These are phyloP conservation scores for Cystobasidium tubakii DNA, from an alignment of 768 basidiomycete genomes.

Conservation along the genomic window DNA sequence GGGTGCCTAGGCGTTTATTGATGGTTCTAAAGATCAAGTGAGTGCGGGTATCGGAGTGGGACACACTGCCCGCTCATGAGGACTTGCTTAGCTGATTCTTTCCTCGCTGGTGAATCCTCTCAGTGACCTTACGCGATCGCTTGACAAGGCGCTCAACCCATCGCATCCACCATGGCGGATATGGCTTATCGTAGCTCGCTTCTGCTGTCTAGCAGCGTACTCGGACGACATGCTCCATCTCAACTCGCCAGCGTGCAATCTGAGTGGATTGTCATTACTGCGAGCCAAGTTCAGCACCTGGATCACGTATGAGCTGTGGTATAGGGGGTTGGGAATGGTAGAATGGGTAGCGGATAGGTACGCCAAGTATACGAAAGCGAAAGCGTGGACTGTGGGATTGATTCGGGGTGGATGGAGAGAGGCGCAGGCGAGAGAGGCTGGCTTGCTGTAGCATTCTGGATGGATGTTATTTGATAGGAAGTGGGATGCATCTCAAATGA, in stretches of 20 bases:
- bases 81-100: no score
- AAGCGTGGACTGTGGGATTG: slow-evolving; percentile 16
- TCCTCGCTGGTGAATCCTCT: no score
- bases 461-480: not conserved
- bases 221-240: slow-evolving; percentile 30
- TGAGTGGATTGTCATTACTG: not conserved
- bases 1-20: slow-evolving; percentile 66
- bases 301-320: slow-evolving; percentile 25
- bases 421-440: slow-evolving; percentile 26
- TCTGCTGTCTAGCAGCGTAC: slow-evolving; percentile 34
- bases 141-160: slow-evolving; percentile 63
- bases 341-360: slow-evolving; percentile 30
- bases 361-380: slow-evolving; percentile 13
- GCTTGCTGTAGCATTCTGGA: slow-evolving; percentile 1
- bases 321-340: slow-evolving; percentile 22
- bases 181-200: slow-evolving; percentile 57
- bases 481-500: no score
- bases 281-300: slow-evolving; percentile 1
- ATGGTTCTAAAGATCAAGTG: slow-evolving; percentile 58
- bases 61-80: no score
- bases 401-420: slow-evolving; percentile 17
- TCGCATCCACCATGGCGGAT: slow-evolving; percentile 70
- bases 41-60: slow-evolving; percentile 31
- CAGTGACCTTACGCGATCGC: slow-evolving; percentile 41
- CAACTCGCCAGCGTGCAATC: not conserved